These are phyloP conservation scores for Nemania sp. DNA, from an alignment of 2,329 filamentous ascomycete genomes.

Conservation along the genomic window DNA sequence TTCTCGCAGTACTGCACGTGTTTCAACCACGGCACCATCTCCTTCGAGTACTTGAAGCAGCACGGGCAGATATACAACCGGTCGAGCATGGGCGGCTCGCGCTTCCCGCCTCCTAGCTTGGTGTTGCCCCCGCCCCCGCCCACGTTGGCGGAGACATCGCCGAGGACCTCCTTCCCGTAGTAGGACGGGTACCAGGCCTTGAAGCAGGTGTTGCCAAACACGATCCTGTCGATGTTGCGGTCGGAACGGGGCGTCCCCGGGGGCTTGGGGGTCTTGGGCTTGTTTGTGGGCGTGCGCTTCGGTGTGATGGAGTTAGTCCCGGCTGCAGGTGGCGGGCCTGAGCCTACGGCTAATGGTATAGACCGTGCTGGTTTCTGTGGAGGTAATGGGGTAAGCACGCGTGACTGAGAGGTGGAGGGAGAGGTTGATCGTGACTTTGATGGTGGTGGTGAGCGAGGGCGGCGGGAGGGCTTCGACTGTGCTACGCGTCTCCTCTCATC, in stretches of 20 bases:
- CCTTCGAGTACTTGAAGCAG: constrained; percentile 92
- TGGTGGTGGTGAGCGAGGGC: background rate
- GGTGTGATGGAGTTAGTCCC: constrained; percentile 42
- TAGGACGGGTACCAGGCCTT: constrained; percentile 94
- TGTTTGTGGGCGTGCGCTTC: constrained; percentile 37
- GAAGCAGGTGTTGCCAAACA: constrained; percentile 86
- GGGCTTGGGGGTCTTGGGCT: constrained; percentile 40
- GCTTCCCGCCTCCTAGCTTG: constrained; percentile 52
- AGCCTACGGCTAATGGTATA: constrained; percentile 9
- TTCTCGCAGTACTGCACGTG: constrained; percentile 70
- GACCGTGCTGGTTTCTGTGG: constrained; percentile 17
- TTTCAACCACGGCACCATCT: constrained; percentile 68
- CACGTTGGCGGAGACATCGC: constrained; percentile 56
- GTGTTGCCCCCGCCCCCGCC: constrained; percentile 42
- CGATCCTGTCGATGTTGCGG: constrained; percentile 87
- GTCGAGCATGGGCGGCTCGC: constrained; percentile 64
- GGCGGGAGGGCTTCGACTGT: constrained; percentile 9
- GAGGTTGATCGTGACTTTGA: background rate
- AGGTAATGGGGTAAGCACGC: background rate
- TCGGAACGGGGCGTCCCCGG: constrained; percentile 60
- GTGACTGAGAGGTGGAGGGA: constrained; percentile 10
- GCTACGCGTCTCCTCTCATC: background rate
- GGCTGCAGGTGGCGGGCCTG: constrained; percentile 6
- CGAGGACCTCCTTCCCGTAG: constrained; percentile 79
- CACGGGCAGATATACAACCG: constrained; percentile 87